A percentile compares a stretch with the other conserved stretches of the same genome.
Conservation (phyloP, 768 basidiomycete genomes). For the Pluteus cervinus region DNA sequence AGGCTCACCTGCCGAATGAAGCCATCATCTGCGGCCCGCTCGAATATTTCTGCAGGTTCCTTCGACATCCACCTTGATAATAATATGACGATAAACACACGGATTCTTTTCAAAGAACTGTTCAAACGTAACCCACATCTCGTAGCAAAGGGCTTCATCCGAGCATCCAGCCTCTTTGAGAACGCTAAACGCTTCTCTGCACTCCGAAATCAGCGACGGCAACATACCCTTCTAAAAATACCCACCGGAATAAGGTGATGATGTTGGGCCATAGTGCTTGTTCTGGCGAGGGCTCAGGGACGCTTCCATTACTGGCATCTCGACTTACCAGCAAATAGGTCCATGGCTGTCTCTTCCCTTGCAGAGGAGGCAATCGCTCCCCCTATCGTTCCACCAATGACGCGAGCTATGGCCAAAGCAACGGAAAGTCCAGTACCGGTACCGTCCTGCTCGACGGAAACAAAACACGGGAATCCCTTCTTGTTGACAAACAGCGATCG, state of each 20-base stretch:
- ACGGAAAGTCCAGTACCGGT: conserved; percentile 37
- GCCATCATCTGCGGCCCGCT: conserved; percentile 61
- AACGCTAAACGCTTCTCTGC: conserved; percentile 57
- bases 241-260: conserved; percentile 52
- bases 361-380: conserved; percentile 61
- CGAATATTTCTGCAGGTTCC: conserved; percentile 65
- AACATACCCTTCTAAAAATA: neutral
- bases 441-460: conserved; percentile 60
- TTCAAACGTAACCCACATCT: conserved; percentile 42
- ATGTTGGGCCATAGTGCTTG: conserved; percentile 66
- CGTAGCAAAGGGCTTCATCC: conserved; percentile 60
- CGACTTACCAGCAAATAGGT: conserved; percentile 43
- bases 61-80: conserved; percentile 62
- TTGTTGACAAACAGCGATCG: conserved; percentile 54
- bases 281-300: conserved; percentile 23
- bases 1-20: conserved; percentile 46
- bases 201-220: neutral
- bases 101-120: neutral
- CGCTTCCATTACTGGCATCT: neutral
- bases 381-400: conserved; percentile 56
- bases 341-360: conserved; percentile 59
- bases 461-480: conserved; percentile 59
- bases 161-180: conserved; percentile 61
- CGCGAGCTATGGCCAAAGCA: conserved; percentile 49
- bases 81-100: neutral